Evolutionary conservation across 2,329 filamentous ascomycete species (phyloP), one percentile per base, ranked within the genome.

Genomic region (Microsporum canis): DNA sequence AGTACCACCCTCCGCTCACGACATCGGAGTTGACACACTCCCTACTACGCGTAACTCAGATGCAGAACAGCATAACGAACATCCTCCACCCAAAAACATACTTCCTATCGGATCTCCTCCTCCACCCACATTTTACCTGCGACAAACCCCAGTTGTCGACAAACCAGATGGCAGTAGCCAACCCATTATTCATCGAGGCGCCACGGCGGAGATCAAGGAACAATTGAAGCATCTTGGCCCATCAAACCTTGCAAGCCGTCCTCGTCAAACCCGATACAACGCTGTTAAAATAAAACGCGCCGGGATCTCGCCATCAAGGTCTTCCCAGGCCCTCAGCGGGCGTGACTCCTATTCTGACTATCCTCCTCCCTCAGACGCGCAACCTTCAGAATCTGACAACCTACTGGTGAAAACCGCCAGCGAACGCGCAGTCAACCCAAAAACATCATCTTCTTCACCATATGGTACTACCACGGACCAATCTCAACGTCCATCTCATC

Each of bases 281-380:
- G 80, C 78, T 7, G 84, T 87, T 64, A 86, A 86, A 71, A 86
- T 87, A 71, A 87, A 87, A 70, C 83, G 82, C 12, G 82, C 78
- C 12, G 68, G 70, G 51, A 74, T 65, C 76, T 73, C 7, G 31
- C 34, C 63, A 17, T 36, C 60, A 3, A 34, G 56, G 43, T 36
- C 45, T 58, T 23, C 29, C 39, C 45, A 51, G 6, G 51, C 31
- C 3, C 6, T 31, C 10, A 59, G 29, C 7, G 29, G 10, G 3
- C 39, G 39, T 8, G 63, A 65, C 3, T 55, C 31, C 14, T 36
- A 34, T 55, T 23, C 78, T 80, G 61, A 76, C 71, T 6, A 77
- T 73, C 2, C 75, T 33, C 17, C 41, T 27, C 23, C 31, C 23
- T 45, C 33, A 14, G 41, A 59, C 3, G 43, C 8, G 7, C 31